Evolutionary conservation across 1,284 basidiomycete genomes (phyloP).

Genomic region (Trichosporon ovoides): DNA sequence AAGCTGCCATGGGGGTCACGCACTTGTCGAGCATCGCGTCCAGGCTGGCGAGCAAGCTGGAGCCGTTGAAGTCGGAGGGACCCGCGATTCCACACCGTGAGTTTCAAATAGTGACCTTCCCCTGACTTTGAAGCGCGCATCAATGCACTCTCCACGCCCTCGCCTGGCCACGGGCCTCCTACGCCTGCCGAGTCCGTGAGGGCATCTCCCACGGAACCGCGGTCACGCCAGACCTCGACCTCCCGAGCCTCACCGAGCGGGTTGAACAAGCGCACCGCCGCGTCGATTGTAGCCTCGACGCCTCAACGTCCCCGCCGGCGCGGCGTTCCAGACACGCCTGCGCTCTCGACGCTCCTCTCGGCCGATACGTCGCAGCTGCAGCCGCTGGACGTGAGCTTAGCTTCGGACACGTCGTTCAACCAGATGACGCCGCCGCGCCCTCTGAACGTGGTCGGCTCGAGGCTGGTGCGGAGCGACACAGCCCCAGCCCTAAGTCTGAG

Average conservation of each 20-base stretch:
- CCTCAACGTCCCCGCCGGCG: not conserved
- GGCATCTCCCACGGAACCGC: not conserved
- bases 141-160: not conserved
- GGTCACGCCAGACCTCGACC: not conserved
- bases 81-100: not conserved
- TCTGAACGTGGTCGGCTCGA: not conserved
- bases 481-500: not conserved
- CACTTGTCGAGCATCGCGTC: not conserved
- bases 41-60: not conserved
- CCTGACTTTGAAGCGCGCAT: not conserved
- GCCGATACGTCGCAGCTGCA: slow-evolving; percentile 6
- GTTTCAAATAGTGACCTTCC: not conserved
- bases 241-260: not conserved
- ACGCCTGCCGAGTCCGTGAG: not conserved
- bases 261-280: not conserved
- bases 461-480: not conserved
- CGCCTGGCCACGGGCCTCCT: not conserved
- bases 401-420: slow-evolving; percentile 11
- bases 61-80: not conserved
- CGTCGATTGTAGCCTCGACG: not conserved
- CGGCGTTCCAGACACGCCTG: slow-evolving; percentile 12
- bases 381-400: slow-evolving; percentile 13
- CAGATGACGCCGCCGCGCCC: slow-evolving; percentile 14
- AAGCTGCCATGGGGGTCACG: not conserved
- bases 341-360: slow-evolving; percentile 10